These are phyloP conservation scores for Harrya chromipes DNA, from an alignment of 768 basidiomycete species.

Conservation along the genomic window DNA sequence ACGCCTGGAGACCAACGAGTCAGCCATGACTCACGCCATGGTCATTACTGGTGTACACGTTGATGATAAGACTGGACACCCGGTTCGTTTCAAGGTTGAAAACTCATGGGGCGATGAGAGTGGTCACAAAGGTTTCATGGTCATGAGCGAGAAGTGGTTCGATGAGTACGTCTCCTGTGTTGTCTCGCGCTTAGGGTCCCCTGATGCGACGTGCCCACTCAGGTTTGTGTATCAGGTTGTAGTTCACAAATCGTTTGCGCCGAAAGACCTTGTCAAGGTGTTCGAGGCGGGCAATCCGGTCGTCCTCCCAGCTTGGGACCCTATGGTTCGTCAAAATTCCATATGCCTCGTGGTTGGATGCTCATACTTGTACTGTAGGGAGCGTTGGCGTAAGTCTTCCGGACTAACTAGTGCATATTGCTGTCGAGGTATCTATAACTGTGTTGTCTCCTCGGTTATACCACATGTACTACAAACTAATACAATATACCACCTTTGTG, in stretches of 20 bases:
- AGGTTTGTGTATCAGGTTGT: constrained; percentile 95
- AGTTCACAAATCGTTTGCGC: constrained; percentile 74
- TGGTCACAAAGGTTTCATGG: constrained; percentile 84
- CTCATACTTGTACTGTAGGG: constrained; percentile 12
- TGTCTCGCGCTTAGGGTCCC: not conserved
- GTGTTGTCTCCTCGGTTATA: no score
- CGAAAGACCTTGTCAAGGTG: constrained; percentile 77
- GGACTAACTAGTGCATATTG: not conserved
- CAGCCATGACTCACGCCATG: constrained; percentile 86
- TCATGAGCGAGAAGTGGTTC: constrained; percentile 94
- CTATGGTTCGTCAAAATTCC: constrained; percentile 24
- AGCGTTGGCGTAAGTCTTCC: constrained; percentile 20
- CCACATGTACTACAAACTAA: no score
- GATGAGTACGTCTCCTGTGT: constrained; percentile 57
- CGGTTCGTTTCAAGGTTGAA: constrained; percentile 94
- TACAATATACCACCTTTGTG: no score
- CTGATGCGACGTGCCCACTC: constrained; percentile 2
- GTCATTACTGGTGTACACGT: constrained; percentile 92
- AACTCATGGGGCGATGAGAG: constrained; percentile 86
- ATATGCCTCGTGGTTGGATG: not conserved
- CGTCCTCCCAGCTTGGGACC: constrained; percentile 86
- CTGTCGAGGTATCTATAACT: no score
- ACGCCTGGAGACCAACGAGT: constrained; percentile 78
- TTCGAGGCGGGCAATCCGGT: constrained; percentile 63
- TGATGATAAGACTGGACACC: constrained; percentile 61